Evolutionary conservation across 371 early-diverging fungal genomes (phyloP).

Genomic region (Synchytrium microbalum): DNA sequence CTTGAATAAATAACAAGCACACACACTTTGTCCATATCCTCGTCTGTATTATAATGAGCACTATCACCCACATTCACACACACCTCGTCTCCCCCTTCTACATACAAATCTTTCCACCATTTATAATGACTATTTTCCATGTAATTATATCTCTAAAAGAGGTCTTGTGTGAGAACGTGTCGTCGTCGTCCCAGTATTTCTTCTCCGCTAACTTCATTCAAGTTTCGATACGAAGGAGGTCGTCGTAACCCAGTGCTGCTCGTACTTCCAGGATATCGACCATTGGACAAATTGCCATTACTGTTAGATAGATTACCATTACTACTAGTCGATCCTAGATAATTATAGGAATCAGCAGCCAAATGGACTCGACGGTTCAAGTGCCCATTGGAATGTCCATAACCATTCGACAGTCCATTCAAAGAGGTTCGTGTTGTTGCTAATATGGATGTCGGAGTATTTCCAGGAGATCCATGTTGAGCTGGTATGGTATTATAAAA

Average conservation of each 20-base stretch:
- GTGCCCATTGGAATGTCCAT: slow-evolving; percentile 5
- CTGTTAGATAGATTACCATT: not conserved
- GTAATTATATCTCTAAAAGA: too few species aligned
- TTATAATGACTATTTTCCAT: too few species aligned
- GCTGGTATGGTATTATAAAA: not conserved
- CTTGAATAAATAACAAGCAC: slow-evolving; percentile 14
- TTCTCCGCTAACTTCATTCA: slow-evolving; percentile 25
- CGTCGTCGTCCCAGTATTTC: slow-evolving; percentile 22
- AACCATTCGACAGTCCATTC: too few species aligned
- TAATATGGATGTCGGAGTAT: not conserved
- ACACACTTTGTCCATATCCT: not conserved
- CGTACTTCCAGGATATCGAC: too few species aligned
- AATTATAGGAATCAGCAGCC: slow-evolving; percentile 9
- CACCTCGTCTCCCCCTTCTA: too few species aligned
- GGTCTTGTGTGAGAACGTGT: slow-evolving; percentile 17
- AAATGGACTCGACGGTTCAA: slow-evolving; percentile 6
- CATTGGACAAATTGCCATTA: not conserved
- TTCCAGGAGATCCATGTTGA: not conserved
- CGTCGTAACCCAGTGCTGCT: not conserved
- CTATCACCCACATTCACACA: too few species aligned
- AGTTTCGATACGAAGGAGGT: slow-evolving; percentile 2
- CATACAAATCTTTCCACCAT: too few species aligned
- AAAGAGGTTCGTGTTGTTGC: not conserved
- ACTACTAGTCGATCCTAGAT: too few species aligned
- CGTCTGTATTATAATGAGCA: not conserved